Evolutionary conservation across 2,329 filamentous ascomycete genomes (phyloP), one percentile per base, ranked within the genome.

Genomic region (Xylariaceae sp.): DNA sequence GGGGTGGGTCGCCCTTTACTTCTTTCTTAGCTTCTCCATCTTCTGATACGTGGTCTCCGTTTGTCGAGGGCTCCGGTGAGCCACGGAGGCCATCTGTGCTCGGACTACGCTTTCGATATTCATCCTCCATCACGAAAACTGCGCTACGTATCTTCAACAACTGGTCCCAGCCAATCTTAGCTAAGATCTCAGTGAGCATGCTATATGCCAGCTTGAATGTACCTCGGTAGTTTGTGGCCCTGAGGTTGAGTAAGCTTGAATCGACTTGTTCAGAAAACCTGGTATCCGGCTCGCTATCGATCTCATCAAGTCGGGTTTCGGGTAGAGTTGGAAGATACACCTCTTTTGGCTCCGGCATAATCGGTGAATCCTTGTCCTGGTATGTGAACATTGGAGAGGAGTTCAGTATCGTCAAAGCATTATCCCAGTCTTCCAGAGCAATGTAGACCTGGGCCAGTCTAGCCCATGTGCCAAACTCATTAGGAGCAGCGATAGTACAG

Each of bases 351-450:
- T 96, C 91, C 1, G 94, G 94, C 87, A 97, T 92, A 55, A 94
- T 75, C 3, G 94, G 94, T 5, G 91, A 87, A 69, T 99, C 94
- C 71, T 96, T 97, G 72, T 99, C 94, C 72, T 97, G 94, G 71
- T 99, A 97, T 6, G 94, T 99, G 71, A 99, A 99, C 94, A 99
- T 99, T 8, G 94, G 94, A 71, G 94, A 99, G 16, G 94, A 99
- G 74, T 99, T 99, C 49, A 99, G 80, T 3, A 94, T 97, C 5
- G 95, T 85, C 21, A 99, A 80, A 0, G 94, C 94, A 62, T 97
- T 84, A 67, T 97, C 94, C 91, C 94, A 99, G 68, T 95, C 89
- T 69, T 99, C 94, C 73, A 95, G 83, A 47, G 87, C 83, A 51
- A 97, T 89, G 64, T 99, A 99, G 30, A 97, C 88, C 68, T 97